Conservation (phyloP, 2,329 filamentous ascomycete genomes). For the Orbilia quercus region DNA sequence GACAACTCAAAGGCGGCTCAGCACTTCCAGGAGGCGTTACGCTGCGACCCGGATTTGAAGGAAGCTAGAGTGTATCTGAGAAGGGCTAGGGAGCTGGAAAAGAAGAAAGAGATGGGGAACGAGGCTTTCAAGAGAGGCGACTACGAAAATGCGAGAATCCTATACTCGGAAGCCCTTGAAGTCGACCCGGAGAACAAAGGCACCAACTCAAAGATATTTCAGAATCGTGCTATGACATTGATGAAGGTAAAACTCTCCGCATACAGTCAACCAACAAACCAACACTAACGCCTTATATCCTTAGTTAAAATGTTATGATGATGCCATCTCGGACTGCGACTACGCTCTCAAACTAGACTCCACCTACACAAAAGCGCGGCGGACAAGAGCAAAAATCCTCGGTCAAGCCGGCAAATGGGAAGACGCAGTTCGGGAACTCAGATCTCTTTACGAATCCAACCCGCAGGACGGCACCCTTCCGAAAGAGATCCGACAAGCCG, state of each 20-base stretch:
- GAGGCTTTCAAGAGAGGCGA: slow-evolving; percentile 84
- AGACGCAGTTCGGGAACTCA: slow-evolving; percentile 87
- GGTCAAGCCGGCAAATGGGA: slow-evolving; percentile 91
- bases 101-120: slow-evolving; percentile 95
- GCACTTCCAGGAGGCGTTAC: slow-evolving; percentile 88
- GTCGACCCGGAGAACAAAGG: slow-evolving; percentile 89
- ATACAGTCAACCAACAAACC: no score
- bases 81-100: slow-evolving; percentile 89
- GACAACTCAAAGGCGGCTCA: slow-evolving; percentile 95
- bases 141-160: slow-evolving; percentile 82
- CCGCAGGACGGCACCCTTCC: slow-evolving; percentile 82
- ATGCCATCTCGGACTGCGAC: slow-evolving; percentile 86
- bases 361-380: slow-evolving; percentile 86
- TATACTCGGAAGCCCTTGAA: slow-evolving; percentile 83
- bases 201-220: slow-evolving; percentile 92
- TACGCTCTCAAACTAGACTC: slow-evolving; percentile 84
- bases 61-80: slow-evolving; percentile 88
- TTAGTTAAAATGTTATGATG: slow-evolving; percentile 81
- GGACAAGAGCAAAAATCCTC: slow-evolving; percentile 90
- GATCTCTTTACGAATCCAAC: slow-evolving; percentile 83
- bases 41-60: slow-evolving; percentile 89
- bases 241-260: slow-evolving; percentile 68
- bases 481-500: slow-evolving; percentile 87
- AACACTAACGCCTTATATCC: slow-evolving; percentile 20
- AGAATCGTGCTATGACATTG: slow-evolving; percentile 89